Evolutionary conservation across 2,329 filamentous ascomycete species (phyloP), one percentile per base, ranked within the genome.

Genomic region (Epichloe sibirici): DNA sequence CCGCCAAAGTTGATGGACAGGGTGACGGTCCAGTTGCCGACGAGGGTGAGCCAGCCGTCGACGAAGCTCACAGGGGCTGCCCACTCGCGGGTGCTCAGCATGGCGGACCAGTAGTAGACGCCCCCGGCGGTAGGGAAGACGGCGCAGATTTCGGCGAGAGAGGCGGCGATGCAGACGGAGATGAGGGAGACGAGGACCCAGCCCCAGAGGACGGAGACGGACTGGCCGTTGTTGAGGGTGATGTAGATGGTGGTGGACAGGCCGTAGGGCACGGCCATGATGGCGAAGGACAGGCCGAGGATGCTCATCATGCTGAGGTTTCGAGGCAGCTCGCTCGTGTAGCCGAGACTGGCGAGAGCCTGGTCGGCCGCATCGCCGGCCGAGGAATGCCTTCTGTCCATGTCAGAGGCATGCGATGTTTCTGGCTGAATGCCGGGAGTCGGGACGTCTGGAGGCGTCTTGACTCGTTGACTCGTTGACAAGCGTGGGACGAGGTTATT

Each of bases 151-250:
- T 89, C 85, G 55, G 84, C 84, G 42, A 89, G 74, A 15, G 82
- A 86, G 12, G 82, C 77, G 28, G 85, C 83, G 55, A 88, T 76
- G 62, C 82, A 86, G 45, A 88, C 62, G 57, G 87, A 88, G 69
- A 86, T 88, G 55, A 87, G 63, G 45, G 82, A 80, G 34, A 81
- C 78, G 17, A 80, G 73, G 35, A 69, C 52, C 68, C 84, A 72
- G 25, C 86, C 87, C 83, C 85, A 91, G 55, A 90, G 76, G 40
- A 90, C 80, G 55, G 82, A 78, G n/a, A 80, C 82, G 37, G 83
- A 77, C 1, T 87, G 86, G 49, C 87, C 87, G 51, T 81, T 85
- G n/a, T 84, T 82, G 48, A 91, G 71, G 35, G 72, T 71, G 50
- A 75, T 67, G 56, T 67, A 68, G 52, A 77, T 66, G 9, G 72